These are phyloP conservation scores for Metschnikowia shivogae DNA, from an alignment of 805 yeast species.

Conservation along the genomic window DNA sequence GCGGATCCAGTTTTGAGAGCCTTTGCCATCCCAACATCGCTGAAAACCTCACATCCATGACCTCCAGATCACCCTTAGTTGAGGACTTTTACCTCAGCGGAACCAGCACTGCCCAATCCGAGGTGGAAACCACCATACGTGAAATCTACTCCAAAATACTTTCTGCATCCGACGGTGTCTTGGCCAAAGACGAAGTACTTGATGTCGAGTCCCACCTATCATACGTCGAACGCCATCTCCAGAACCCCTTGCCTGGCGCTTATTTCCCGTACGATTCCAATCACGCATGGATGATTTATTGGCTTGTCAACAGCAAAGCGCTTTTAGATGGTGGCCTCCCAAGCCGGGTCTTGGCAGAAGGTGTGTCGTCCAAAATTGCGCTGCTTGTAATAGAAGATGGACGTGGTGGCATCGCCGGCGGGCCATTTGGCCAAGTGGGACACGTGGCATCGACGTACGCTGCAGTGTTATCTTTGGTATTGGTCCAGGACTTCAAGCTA, in stretches of 20 bases:
- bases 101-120: conserved; percentile 37
- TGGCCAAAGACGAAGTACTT: conserved; percentile 10
- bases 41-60: conserved; percentile 9
- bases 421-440: conserved; percentile 66
- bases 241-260: conserved; percentile 44
- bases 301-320: conserved; percentile 58
- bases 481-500: conserved; percentile 38
- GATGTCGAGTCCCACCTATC: conserved; percentile 34
- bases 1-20: conserved; percentile 16
- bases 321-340: conserved; percentile 16
- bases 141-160: conserved; percentile 25
- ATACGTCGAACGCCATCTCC: conserved; percentile 41
- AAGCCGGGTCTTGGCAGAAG: conserved; percentile 3
- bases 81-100: conserved; percentile 25
- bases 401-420: conserved; percentile 75
- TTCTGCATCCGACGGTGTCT: conserved; percentile 8
- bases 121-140: conserved; percentile 25
- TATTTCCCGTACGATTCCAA: conserved; percentile 73
- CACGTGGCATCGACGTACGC: conserved; percentile 88
- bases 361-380: conserved; percentile 23
- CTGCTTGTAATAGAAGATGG: conserved; percentile 29
- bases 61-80: conserved; percentile 8
- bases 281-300: conserved; percentile 87
- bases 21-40: conserved; percentile 10
- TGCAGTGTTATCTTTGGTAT: conserved; percentile 57